Base-by-base conservation (phyloP, 768 basidiomycete genomes). In the Boletales sp. region DNA sequence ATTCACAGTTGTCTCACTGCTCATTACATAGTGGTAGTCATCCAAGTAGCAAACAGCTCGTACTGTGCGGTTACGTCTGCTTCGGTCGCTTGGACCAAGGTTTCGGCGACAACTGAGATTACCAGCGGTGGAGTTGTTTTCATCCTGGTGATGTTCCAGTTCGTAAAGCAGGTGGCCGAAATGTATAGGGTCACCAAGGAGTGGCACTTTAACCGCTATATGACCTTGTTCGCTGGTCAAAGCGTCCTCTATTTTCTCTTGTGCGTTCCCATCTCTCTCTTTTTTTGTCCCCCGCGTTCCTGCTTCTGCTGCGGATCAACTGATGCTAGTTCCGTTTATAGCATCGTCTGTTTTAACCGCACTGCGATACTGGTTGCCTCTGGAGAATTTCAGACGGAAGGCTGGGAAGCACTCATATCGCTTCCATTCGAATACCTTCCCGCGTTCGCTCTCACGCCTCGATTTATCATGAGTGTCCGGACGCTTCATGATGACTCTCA, bases 241-340 rank as follows among this genome's bases (percentile, higher is more conserved):
- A 47, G 55, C 30, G 27, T 51, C 10, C 36, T 57, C 11, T 55
- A 48, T 24, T 57, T 57, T 13, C n/a, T 54, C 10, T 54, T 38
- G 55, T 57, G 40, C n/a, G 53, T 49, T 36, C 13, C 6, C 35
- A 13, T 38, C 18, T 18, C 14, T 41, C 9, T 9, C 9, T 24
- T 18, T n/a, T 34, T 34, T 15, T 13, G 15, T 15, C 34, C 34
- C 34, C 13, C 12, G 15, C 11, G 12, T 7, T 21, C 18, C 18
- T 5, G 15, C 1, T 0, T 5, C 10, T 15, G 13, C n/a, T 10
- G 7, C 11, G 27, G 29, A 40, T 44, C 0, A 7, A 7, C 34
- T 45, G 7, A 45, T 19, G 2, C 2, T 10, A 17, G 12, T 14
- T 40, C 15, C 13, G 10, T 35, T 21, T 15, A 31, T 8, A 56